Evolutionary conservation across 257 asterid species (phyloP), one percentile per base, ranked within the genome.

Genomic region (Solanum pennellii): DNA sequence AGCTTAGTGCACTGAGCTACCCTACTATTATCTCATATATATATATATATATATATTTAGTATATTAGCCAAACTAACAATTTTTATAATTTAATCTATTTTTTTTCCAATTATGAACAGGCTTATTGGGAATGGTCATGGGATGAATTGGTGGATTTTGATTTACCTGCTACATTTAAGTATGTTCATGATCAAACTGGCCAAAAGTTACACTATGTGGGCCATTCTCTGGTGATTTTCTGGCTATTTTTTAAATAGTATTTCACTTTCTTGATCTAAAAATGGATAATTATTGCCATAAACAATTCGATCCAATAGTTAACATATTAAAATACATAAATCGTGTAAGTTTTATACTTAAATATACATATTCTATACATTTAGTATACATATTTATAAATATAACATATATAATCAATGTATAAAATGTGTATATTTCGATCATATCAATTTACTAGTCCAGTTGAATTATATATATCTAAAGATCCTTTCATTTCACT

Each of bases 81-180:
- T 37, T 41, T 29, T 14, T 29, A 23, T 47, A 77, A 49, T 83
- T n/a, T 62, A 69, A 77, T 23, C 5, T 12, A 5, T 56, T 39
- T 42, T 68, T 44, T 18, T 13, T 47, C 1, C 59, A 49, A 49
- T 5, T 49, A 49, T 49, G 21, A 49, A 65, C 89, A 95, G 98
- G 89, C 83, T 13, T 95, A 88, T 12, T 95, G 97, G 98, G 88
- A 95, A 44, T 95, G 98, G 98, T 93, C 98, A 65, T 94, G 98
- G 98, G 98, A 95, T 80, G 98, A 95, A 93, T 86, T 95, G 83
- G 96, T 90, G 37, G 92, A 90, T 27, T 93, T 91, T 86, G 98
- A 95, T 83, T 92, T 94, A 23, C 94, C 95, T 35, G 92, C 98
- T 18, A 86, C 83, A 10, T 85, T 93, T 65, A 86, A 91, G 65